Evolutionary conservation across 306 rosid species (phyloP), one percentile per base, ranked within the genome.

Genomic region (Dryas alaskensis): DNA sequence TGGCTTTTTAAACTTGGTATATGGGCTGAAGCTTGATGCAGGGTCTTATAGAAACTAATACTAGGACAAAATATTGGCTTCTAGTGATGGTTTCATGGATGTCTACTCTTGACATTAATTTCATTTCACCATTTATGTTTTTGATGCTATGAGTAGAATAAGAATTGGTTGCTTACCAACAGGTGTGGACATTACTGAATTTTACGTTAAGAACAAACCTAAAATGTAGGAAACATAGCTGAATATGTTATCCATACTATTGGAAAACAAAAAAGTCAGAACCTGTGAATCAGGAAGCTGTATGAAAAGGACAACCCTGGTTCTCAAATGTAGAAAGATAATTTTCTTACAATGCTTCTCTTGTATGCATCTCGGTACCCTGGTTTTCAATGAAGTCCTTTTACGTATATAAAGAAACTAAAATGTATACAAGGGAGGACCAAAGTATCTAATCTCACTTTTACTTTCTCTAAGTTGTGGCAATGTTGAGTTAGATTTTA

Each of bases 11-110:
- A 31, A 31, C 37, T 45, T 49, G 10, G 11, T 27, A 53, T 42
- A 48, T 61, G 40, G 48, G 69, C 42, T 72, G 48, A 44, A 52
- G 22, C 63, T 39, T 53, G 27, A 55, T 55, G 61, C 40, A 10
- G 10, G 70, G n/a, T 11, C 52, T 9, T 49, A 45, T 67, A 14
- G 72, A 14, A 60, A n/a, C 31, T 16, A 39, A 52, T 52, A 69
- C 37, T 16, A 43, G 49, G 52, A 42, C 10, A 39, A 53, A 19
- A 17, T 52, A 53, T 40, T 39, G 43, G 62, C 52, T 70, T 70
- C 47, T 54, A 69, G 37, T 37, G 4, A 3, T 68, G 13, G 45
- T 9, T 8, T 68, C 47, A 9, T 27, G 46, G 13, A 27, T 68
- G 47, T 59, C 4, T 49, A 22, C 13, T 7, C 48, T 13, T 0